Evolutionary conservation across 75 land plant species (phyloP).

Genomic region (Sequoiadendron giganteum): DNA sequence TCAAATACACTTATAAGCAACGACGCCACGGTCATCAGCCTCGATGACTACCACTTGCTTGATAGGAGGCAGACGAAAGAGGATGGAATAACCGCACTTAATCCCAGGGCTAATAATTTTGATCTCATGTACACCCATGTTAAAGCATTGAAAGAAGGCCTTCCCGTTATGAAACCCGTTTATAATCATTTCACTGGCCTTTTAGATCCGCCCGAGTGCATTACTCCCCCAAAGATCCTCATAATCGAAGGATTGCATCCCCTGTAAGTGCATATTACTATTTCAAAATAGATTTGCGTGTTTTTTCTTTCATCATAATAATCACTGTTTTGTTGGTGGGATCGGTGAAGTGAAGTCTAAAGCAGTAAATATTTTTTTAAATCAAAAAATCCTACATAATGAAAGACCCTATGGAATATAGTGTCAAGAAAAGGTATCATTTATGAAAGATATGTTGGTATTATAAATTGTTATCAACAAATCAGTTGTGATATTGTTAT

Average conservation of each 20-base stretch:
- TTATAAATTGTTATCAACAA: too few relatives aligned
- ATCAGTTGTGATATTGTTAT: too few relatives aligned
- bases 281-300: not conserved
- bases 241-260: conserved; percentile 53
- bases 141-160: conserved; percentile 42
- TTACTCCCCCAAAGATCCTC: conserved; percentile 37
- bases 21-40: conserved; percentile 42
- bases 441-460: too few relatives aligned
- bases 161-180: conserved; percentile 38
- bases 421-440: too few relatives aligned
- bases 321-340: too few relatives aligned
- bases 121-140: conserved; percentile 55
- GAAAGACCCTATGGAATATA: too few relatives aligned
- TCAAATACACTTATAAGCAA: conserved; percentile 45
- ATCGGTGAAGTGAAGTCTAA: too few relatives aligned
- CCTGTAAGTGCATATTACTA: conserved; percentile 21
- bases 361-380: too few relatives aligned
- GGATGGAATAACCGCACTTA: conserved; percentile 37
- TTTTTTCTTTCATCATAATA: not conserved
- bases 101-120: conserved; percentile 46
- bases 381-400: too few relatives aligned
- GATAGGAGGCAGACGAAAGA: conserved; percentile 43
- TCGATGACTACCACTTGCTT: conserved; percentile 46
- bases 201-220: conserved; percentile 42
- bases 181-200: conserved; percentile 44